Base-by-base conservation (phyloP, 106 monocot genomes). In the Cymbidium sinense region DNA sequence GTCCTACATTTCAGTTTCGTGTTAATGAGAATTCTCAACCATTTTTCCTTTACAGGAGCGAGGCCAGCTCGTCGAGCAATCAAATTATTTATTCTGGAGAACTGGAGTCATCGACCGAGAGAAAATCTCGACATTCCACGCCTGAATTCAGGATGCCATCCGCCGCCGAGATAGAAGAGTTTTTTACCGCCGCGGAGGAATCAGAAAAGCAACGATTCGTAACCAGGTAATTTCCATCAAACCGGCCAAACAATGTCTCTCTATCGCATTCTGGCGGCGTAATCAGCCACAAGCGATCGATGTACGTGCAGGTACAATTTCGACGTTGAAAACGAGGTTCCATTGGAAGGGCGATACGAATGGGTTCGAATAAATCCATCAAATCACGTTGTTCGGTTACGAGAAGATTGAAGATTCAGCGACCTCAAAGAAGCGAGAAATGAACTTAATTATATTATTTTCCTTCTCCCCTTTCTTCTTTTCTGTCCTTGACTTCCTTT, bases 231-330 rank as follows among this genome's bases (percentile, higher is more conserved):
- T 70, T 52, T 10, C 19, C 27, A 74, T 50, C 70, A 23, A 37
- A 21, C 61, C 1, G 78, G 61, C 50, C 74, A 39, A 47, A 2
- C 13, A 13, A 47, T 43, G 12, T 75, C 74, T 37, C 64, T 33
- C 62, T 51, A n/a, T n/a, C n/a, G n/a, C 12, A 28, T 58, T 37
- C 58, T 13, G 34, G 19, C 4, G n/a, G n/a, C n/a, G n/a, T 7
- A 9, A 12, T 34, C 6, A 27, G 41, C 19, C 18, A 39, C 55
- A 20, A 3, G 44, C 33, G 25, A 34, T 73, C 7, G 70, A 13
- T 75, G 47, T 21, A 75, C 89, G 47, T 21, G 77, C 89, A 95
- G 94, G 89, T 95, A 95, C 77, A 95, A 95, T 75, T 95, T 76
- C 73, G 92, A 95, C 77, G 81, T 95, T 33, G 86, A 78, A 67